Evolutionary conservation across 1,284 basidiomycete genomes (phyloP), one percentile per base, ranked within the genome.

Genomic region (Sporisorium exsertum): DNA sequence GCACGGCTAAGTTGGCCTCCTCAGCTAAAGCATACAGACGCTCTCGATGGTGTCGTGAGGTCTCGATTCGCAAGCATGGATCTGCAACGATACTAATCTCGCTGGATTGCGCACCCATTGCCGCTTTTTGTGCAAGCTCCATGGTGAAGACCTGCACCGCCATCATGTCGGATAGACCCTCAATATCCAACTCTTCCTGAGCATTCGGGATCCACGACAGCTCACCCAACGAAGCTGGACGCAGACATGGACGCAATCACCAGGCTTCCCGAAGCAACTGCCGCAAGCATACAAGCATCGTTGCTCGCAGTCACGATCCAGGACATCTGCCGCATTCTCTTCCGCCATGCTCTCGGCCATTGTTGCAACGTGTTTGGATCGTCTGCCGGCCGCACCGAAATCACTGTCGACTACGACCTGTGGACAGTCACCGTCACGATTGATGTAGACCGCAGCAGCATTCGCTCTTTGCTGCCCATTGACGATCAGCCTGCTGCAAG

Each of bases 231-330:
- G 15, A 6, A 18, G 52, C 15, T 18, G 37, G 24, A 15, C 18
- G 12, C 18, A 49, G 32, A 35, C n/a, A 61, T 61, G 64, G 29
- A 52, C 49, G 40, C 42, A 20, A 67, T 67, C 54, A 29, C 52
- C n/a, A 43, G 49, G 22, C 64, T 67, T 20, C 53, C 58, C 1
- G 43, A 57, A 24, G 32, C n/a, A 40, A 61, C 58, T 3, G 56
- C 66, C 15, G 56, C 66, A 22, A 57, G 59, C 10, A 54, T 65
- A 3, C 68, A 62, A 45, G 58, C 68, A 20, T 65, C 68, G 3
- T 40, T 58, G 32, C 54, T 61, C 35, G 58, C 58, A 6, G 68
- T 71, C 26, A 61, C 58, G 1, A n/a, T 62, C 47, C 35, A 65
- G 16, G 68, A 64, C 42, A 43, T 71, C 26, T 71, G 58, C 42